Conservation (phyloP, 1,139 yeast genomes). For the Yarrowia galli region DNA sequence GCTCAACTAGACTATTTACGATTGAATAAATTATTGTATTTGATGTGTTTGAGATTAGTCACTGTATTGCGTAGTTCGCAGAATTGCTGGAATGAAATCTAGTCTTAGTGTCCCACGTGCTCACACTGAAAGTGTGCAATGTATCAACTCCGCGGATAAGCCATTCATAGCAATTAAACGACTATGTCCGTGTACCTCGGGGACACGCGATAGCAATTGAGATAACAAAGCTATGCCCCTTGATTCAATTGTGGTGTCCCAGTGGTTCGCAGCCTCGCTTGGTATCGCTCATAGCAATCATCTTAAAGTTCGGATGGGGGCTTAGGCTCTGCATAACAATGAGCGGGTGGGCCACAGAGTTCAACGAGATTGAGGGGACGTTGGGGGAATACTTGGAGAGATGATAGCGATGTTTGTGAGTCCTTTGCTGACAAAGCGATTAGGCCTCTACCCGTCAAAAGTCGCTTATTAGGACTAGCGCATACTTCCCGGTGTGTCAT, state of each 20-base stretch:
- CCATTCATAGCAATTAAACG: not conserved
- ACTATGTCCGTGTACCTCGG: not conserved
- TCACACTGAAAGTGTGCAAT: not conserved
- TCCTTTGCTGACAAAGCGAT: no score
- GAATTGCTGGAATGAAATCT: not conserved
- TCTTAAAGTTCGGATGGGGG: not conserved
- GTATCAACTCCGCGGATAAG: no score
- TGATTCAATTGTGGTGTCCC: not conserved
- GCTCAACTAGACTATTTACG: conserved; percentile 41
- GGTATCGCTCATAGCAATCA: not conserved
- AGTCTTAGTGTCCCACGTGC: not conserved
- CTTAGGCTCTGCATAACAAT: conserved; percentile 23
- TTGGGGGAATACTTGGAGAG: no score
- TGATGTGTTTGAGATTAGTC: not conserved
- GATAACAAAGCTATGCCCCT: not conserved
- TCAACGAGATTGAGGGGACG: not conserved
- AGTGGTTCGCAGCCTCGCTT: no score
- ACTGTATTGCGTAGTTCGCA: no score
- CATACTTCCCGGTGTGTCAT: not conserved
- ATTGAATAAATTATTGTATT: conserved; percentile 5
- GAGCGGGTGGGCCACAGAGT: not conserved
- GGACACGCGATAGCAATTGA: conserved; percentile 3
- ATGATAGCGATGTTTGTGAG: no score
- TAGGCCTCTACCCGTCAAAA: no score
- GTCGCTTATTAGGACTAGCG: no score